Evolutionary conservation across 352 stramenopile species (phyloP).

Genomic region (Pilasporangium apinafurcum): DNA sequence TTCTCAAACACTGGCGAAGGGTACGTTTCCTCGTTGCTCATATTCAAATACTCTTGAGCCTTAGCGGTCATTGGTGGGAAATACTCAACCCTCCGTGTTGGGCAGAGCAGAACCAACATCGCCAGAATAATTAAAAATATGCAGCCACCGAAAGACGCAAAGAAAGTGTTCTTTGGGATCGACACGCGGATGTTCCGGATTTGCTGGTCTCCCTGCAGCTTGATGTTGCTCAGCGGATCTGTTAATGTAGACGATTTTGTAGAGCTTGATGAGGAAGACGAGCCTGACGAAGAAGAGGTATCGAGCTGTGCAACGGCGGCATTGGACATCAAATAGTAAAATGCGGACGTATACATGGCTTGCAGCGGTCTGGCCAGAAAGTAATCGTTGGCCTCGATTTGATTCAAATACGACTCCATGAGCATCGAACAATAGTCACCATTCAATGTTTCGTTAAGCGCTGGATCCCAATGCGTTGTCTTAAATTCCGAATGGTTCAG

Average conservation of each 20-base stretch:
- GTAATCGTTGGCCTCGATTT: conserved; percentile 32
- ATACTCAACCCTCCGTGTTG: conserved; percentile 14
- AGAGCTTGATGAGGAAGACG: background rate
- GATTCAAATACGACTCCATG: conserved; percentile 37
- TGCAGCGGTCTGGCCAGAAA: conserved; percentile 25
- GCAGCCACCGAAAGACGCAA: conserved; percentile 19
- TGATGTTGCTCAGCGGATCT: conserved; percentile 14
- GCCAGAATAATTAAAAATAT: conserved; percentile 14
- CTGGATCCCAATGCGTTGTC: conserved; percentile 10
- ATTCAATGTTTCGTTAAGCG: conserved; percentile 9
- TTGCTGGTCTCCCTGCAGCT: conserved; percentile 29
- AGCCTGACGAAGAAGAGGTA: background rate
- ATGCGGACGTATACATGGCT: conserved; percentile 34
- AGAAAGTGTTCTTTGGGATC: conserved; percentile 22
- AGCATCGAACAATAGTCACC: conserved; percentile 29
- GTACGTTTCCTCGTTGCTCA: conserved; percentile 15
- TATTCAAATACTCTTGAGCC: conserved; percentile 16
- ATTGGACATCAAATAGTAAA: conserved; percentile 36
- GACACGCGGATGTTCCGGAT: conserved; percentile 19
- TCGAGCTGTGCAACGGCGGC: conserved; percentile 23
- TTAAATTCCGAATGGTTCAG: conserved; percentile 19
- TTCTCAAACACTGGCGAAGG: conserved; percentile 21
- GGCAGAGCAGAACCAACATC: conserved; percentile 18
- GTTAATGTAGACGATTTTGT: conserved; percentile 1
- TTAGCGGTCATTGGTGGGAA: conserved; percentile 16